These are phyloP conservation scores for Pestalotiopsis sp. DNA, from an alignment of 2,329 filamentous ascomycete genomes.

Conservation along the genomic window DNA sequence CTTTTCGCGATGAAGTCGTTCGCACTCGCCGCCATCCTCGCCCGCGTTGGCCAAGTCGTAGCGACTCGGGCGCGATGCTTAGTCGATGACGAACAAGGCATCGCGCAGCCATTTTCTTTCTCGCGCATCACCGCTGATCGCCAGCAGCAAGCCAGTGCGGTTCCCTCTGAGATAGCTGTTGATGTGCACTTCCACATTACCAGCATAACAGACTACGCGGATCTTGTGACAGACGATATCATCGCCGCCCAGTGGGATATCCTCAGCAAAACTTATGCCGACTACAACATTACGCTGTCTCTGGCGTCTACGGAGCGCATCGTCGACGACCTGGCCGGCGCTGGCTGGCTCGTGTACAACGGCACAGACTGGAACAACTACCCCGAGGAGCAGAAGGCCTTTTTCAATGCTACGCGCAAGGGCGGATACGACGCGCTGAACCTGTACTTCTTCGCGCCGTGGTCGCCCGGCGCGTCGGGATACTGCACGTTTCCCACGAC, in stretches of 20 bases:
- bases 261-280: neutral
- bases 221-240: neutral
- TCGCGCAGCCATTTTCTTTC: neutral
- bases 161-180: neutral
- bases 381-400: neutral
- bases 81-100: neutral
- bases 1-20: neutral
- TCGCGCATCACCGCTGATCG: neutral
- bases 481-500: slow-evolving; percentile 1
- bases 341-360: neutral
- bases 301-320: neutral
- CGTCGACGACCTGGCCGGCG: neutral
- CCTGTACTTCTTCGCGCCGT: neutral
- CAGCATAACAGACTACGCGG: neutral
- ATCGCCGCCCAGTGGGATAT: neutral
- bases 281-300: neutral
- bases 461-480: neutral
- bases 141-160: neutral
- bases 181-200: slow-evolving; percentile 3
- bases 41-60: neutral
- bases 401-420: neutral
- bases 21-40: neutral
- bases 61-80: neutral
- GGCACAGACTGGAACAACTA: neutral
- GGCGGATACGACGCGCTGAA: neutral